A percentile compares a stretch with the other conserved stretches of the same genome.
These are phyloP conservation scores for Toxoplasma gondii DNA, from an alignment of 169 alveolate genomes.

Conservation along the genomic window DNA sequence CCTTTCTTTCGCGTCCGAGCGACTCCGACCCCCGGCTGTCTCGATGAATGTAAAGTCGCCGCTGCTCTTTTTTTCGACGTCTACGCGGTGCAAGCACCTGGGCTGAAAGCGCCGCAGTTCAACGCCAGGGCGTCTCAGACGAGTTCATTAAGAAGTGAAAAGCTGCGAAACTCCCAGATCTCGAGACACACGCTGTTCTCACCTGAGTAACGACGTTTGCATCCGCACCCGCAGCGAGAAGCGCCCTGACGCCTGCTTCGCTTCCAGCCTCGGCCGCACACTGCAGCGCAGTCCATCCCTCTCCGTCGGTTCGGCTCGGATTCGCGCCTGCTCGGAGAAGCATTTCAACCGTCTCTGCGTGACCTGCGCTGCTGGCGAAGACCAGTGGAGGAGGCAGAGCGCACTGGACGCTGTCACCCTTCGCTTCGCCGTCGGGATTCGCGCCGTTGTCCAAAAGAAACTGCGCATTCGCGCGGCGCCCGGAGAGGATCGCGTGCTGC, in stretches of 20 bases:
- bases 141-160: too few species aligned
- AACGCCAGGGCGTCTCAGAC: too few species aligned
- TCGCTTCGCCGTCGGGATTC: not conserved
- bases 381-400: constrained; percentile 5
- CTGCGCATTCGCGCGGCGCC: not conserved
- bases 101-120: too few species aligned
- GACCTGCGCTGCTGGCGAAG: constrained; percentile 19
- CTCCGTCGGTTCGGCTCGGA: not conserved
- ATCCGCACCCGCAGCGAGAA: constrained; percentile 17
- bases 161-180: not conserved
- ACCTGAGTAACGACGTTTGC: not conserved
- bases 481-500: not conserved
- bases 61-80: too few species aligned
- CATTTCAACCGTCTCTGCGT: not conserved
- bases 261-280: constrained; percentile 19
- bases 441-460: not conserved
- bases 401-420: not conserved
- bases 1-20: too few species aligned
- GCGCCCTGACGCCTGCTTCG: not conserved
- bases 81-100: too few species aligned
- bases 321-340: not conserved
- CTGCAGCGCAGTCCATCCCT: constrained; percentile 30
- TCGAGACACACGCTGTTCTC: not conserved
- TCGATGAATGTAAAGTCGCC: too few species aligned
- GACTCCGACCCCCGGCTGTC: too few species aligned